Evolutionary conservation across 495 filamentous ascomycete species (phyloP).

Genomic region (Wilcoxina mikolae): DNA sequence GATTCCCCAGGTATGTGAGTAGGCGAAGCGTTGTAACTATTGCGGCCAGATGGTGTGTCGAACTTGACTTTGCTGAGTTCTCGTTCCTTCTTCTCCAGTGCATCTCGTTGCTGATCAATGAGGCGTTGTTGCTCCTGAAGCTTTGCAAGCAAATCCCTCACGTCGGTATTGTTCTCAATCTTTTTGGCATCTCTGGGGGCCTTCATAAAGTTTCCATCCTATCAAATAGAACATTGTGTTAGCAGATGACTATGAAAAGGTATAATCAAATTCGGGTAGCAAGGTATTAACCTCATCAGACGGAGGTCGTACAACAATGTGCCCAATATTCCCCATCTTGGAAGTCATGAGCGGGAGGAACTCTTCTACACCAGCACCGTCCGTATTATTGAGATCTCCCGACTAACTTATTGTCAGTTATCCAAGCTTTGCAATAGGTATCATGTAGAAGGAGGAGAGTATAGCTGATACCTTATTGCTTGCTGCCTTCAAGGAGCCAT

Average conservation of each 20-base stretch:
- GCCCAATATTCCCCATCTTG: slow-evolving; percentile 24
- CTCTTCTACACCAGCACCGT: slow-evolving; percentile 9
- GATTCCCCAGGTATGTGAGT: neutral
- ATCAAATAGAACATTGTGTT: slow-evolving; percentile 11
- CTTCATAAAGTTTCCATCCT: slow-evolving; percentile 20
- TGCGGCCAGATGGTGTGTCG: slow-evolving; percentile 12
- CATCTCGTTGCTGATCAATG: slow-evolving; percentile 41
- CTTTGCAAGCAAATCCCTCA: slow-evolving; percentile 51
- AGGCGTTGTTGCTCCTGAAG: slow-evolving; percentile 50
- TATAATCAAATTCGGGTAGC: slow-evolving; percentile 4
- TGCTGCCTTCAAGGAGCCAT: neutral
- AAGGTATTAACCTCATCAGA: slow-evolving; percentile 15
- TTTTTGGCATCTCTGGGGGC: slow-evolving; percentile 10
- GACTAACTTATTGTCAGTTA: neutral
- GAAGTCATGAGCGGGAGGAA: slow-evolving; percentile 21
- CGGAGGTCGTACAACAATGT: slow-evolving; percentile 8
- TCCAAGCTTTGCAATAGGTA: too few relatives aligned
- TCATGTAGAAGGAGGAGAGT: neutral
- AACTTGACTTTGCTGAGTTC: slow-evolving; percentile 23
- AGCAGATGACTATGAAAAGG: neutral
- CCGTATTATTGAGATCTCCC: slow-evolving; percentile 5
- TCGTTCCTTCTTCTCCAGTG: slow-evolving; percentile 35
- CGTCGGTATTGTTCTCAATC: slow-evolving; percentile 3
- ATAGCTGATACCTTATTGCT: neutral
- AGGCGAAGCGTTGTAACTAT: slow-evolving; percentile 7